Evolutionary conservation across 306 rosid genomes (phyloP), one percentile per base, ranked within the genome.

Genomic region (Chamaecrista fasciculata): DNA sequence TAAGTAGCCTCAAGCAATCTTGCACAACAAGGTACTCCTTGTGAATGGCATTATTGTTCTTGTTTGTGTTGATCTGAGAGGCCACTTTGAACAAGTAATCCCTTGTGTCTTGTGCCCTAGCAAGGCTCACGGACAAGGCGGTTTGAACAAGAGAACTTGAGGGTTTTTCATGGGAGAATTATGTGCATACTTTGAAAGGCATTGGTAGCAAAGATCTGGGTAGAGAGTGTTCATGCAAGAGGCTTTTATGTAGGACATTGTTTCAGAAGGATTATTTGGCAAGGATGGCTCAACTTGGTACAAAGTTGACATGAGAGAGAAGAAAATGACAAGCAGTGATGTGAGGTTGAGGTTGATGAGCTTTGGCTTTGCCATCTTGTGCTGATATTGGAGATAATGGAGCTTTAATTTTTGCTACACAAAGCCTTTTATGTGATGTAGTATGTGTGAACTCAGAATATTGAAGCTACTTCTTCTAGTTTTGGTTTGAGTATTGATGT

Each of bases 201-300:
- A 76, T 20, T 76, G 79, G 5, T 82, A 14, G 46, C 96, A 89
- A 0, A 82, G 76, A 4, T 63, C 28, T 0, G 76, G 84, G 67
- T 81, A 89, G 4, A 43, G 80, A 5, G 96, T 86, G 60, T 46
- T 51, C 1, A 19, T 68, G 78, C 96, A 89, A 19, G 92, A 73
- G 0, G 83, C 50, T 20, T 84, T 48, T n/a, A 89, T 76, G 62
- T 69, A 80, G 28, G 74, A 55, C 25, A 37, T 59, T 20, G 79
- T 39, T 56, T 56, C 34, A 4, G 87, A n/a, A 0, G 70, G 79
- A 16, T 43, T 25, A 1, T n/a, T n/a, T n/a, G n/a, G n/a, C n/a
- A 70, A 14, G 3, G 84, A 14, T 7, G 86, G 52, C 11, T 75
- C 79, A 1, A 46, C 56, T 2, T 8, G 28, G 34, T 67, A 68